Evolutionary conservation across 305 asterid genomes (phyloP).

Genomic region (Withania somnifera): DNA sequence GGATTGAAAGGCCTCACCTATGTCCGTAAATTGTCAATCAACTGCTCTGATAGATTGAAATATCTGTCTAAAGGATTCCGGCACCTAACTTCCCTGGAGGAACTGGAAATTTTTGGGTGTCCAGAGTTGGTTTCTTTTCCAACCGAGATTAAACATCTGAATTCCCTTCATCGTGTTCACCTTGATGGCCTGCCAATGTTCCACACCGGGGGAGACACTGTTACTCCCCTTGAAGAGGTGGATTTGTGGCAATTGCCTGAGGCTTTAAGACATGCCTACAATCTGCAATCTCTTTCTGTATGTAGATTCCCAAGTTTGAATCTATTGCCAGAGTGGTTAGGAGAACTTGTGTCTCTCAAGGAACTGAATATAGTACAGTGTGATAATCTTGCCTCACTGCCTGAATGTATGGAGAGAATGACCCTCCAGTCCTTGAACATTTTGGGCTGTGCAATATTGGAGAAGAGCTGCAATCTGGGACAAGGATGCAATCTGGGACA

Average conservation of each 20-base stretch:
- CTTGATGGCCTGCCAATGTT: background rate
- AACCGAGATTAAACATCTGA: background rate
- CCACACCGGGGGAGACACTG: background rate
- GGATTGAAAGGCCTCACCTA: background rate
- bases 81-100: background rate
- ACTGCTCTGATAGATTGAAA: background rate
- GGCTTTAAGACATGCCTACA: background rate
- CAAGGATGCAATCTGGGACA: background rate
- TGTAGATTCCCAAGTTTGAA: background rate
- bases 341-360: background rate
- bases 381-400: conserved; percentile 1
- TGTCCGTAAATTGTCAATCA: background rate
- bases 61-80: background rate
- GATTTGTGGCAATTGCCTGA: background rate
- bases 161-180: background rate
- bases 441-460: background rate
- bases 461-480: background rate
- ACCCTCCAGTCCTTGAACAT: background rate
- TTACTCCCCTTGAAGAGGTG: background rate
- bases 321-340: background rate
- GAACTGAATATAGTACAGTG: background rate
- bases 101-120: background rate
- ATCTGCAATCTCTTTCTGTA: background rate
- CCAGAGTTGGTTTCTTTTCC: background rate
- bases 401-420: background rate